These are phyloP conservation scores for Gaultheria prostrata DNA, from an alignment of 148 eudicot genomes.

Conservation along the genomic window DNA sequence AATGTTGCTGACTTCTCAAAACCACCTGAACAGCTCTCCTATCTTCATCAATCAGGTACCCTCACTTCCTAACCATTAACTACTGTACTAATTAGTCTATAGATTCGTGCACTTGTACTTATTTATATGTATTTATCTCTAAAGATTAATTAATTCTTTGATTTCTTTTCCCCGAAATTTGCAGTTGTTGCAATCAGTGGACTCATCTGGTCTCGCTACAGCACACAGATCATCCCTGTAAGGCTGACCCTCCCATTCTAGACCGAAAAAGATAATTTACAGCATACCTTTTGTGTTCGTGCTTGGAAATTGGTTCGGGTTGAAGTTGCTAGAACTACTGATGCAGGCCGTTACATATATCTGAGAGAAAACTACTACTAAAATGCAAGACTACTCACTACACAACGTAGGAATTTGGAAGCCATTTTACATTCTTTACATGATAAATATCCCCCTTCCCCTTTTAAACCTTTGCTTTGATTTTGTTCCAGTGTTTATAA, in stretches of 20 bases:
- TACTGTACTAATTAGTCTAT: neutral
- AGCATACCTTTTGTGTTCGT: neutral
- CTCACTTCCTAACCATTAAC: neutral
- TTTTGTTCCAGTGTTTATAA: neutral
- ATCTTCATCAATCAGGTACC: conserved; percentile 41
- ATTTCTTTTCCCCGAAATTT: neutral
- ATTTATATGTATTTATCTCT: neutral
- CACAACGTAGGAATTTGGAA: neutral
- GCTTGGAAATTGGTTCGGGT: neutral
- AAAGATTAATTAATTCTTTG: neutral
- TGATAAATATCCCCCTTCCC: neutral
- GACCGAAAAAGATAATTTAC: neutral
- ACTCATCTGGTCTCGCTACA: conserved; percentile 38
- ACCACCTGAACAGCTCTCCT: conserved; percentile 38
- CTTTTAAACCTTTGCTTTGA: neutral
- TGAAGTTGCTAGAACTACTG: neutral
- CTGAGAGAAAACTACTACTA: neutral
- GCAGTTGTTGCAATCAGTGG: conserved; percentile 37
- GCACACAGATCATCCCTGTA: conserved; percentile 37
- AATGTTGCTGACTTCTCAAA: no score
- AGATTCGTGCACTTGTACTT: neutral
- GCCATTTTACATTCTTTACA: neutral
- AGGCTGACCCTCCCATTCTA: conserved; percentile 11
- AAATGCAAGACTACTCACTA: neutral
- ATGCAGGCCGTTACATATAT: neutral